Percentiles rank a stretch among this genome's conserved stretches.
Evolutionary conservation across 164 flowering plant species (phyloP).

Genomic region (Cinnamomum chago): DNA sequence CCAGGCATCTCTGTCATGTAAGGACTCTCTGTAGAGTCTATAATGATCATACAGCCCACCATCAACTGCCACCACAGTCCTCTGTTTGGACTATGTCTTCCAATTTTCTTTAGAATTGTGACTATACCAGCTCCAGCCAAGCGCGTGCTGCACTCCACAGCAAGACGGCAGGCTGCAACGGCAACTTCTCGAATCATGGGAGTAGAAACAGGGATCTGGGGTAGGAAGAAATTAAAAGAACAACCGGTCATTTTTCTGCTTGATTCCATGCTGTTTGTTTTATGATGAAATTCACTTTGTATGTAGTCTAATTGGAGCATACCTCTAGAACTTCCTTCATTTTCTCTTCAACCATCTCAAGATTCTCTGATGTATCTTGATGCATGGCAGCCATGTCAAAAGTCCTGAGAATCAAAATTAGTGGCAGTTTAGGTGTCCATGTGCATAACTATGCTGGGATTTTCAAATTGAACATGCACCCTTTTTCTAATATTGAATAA

Average conservation of each 20-base stretch:
- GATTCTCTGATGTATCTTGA: slow-evolving; percentile 66
- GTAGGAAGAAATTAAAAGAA: not conserved
- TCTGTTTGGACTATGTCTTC: slow-evolving; percentile 30
- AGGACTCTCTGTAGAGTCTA: slow-evolving; percentile 46
- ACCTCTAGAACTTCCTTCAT: slow-evolving; percentile 48
- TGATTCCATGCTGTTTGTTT: too few species aligned
- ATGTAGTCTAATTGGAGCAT: not conserved
- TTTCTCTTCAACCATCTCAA: slow-evolving; percentile 42
- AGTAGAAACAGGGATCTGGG: slow-evolving; percentile 38
- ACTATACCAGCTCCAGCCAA: slow-evolving; percentile 63
- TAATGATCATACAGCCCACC: slow-evolving; percentile 69
- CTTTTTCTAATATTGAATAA: too few species aligned
- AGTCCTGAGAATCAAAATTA: slow-evolving; percentile 29
- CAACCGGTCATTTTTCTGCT: too few species aligned
- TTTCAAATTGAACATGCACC: too few species aligned
- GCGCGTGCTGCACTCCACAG: slow-evolving; percentile 59
- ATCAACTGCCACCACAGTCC: slow-evolving; percentile 46
- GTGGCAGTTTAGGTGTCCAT: not conserved
- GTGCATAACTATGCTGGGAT: too few species aligned
- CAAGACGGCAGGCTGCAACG: slow-evolving; percentile 52
- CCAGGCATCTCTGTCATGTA: slow-evolving; percentile 73
- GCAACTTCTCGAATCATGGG: slow-evolving; percentile 43
- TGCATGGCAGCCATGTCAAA: slow-evolving; percentile 75
- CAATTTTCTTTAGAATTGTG: slow-evolving; percentile 51
- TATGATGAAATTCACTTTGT: not conserved